phyloP scores from a whole-genome alignment of 805 yeast species.

The Hyphopichia homilentoma region DNA sequence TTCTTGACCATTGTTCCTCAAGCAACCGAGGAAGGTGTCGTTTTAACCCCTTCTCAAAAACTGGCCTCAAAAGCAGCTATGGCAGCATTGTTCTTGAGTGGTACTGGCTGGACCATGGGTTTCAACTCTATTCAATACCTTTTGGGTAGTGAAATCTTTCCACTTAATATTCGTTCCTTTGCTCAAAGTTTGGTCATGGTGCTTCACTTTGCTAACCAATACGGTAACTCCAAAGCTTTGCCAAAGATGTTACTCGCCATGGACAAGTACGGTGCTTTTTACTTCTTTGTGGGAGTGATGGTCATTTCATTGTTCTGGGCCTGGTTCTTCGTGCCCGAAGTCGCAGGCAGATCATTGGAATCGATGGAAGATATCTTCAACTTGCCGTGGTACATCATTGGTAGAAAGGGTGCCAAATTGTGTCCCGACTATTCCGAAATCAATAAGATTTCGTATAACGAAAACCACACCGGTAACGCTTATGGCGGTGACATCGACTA shows the following conservation, averaged over 20 bases:
- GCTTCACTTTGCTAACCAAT: constrained; percentile 52
- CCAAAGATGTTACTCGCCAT: constrained; percentile 46
- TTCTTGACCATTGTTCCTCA: constrained; percentile 44
- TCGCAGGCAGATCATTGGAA: constrained; percentile 45
- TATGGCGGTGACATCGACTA: constrained; percentile 9
- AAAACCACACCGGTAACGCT: constrained; percentile 13
- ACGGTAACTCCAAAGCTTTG: constrained; percentile 49
- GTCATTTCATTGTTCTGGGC: constrained; percentile 37
- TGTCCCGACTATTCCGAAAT: constrained; percentile 48
- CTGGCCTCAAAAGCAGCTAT: constrained; percentile 45
- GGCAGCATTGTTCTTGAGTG: constrained; percentile 45
- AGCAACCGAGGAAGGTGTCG: constrained; percentile 25
- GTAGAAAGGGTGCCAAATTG: constrained; percentile 47
- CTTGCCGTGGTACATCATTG: constrained; percentile 53
- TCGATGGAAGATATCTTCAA: constrained; percentile 46
- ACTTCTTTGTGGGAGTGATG: constrained; percentile 43
- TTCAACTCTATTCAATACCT: constrained; percentile 53
- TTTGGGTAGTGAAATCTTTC: constrained; percentile 51
- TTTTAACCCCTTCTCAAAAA: constrained; percentile 24
- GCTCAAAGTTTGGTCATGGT: constrained; percentile 50
- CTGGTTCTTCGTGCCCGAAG: constrained; percentile 48
- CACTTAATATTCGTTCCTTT: constrained; percentile 43
- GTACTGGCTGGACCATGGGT: constrained; percentile 56
- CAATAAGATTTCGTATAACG: constrained; percentile 20
- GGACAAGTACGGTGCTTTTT: constrained; percentile 47